Base-by-base conservation (phyloP, 345 rosid species). In the Murraya paniculata region DNA sequence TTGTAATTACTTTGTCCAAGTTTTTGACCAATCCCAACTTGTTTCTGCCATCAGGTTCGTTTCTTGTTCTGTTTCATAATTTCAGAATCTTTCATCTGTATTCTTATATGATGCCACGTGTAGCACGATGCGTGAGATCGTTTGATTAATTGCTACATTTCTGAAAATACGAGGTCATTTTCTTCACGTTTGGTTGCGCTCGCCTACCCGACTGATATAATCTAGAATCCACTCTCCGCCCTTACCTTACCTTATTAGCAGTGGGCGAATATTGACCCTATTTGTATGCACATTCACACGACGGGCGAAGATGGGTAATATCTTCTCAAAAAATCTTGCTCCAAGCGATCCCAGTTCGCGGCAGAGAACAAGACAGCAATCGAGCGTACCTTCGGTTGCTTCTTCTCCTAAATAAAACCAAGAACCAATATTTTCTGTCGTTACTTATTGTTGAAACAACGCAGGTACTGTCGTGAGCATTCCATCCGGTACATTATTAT, bases 41-140 rank as follows among this genome's bases (percentile, higher is more conserved):
- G 64, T 78, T 60, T 78, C 86, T 70, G 81, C 84, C 11, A 33
- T 82, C 79, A 80, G 88, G 85, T 85, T 68, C 28, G 9, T 24
- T 28, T 45, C n/a, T 7, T 38, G 25, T 39, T 24, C 25, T 30
- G 7, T 22, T 68, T 4, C 4, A 25, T 35, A 57, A 57, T 30
- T 16, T 67, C 50, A 7, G 65, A n/a, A 39, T 65, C 45, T 21
- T 7, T 65, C 21, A 5, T 10, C 28, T 36, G 71, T 21, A 10
- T 36, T 36, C 22, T 36, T 0, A 38, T 36, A 19, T 35, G 30
- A 38, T 67, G 50, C 45, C 71, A n/a, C 22, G 24, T 38, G 71
- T 38, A 14, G 30, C 22, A 19, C 35, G 65, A 27, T 59, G 7
- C 6, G 66, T 5, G 28, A 62, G 7, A 14, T 30, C 22, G n/a